Evolutionary conservation across 2,329 filamentous ascomycete genomes (phyloP).

Genomic region (Diaporthe aspalathi): DNA sequence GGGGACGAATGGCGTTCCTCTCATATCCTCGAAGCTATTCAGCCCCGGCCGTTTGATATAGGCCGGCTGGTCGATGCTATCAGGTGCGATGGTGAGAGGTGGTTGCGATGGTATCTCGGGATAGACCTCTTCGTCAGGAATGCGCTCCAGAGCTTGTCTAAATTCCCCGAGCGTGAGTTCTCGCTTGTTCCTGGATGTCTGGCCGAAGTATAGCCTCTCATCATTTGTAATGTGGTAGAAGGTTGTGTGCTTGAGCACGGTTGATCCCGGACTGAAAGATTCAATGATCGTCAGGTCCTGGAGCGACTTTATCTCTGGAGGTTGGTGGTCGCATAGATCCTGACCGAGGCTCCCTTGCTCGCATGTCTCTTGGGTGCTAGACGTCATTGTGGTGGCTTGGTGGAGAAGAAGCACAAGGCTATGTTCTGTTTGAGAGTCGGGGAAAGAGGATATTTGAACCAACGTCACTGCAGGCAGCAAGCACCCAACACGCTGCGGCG

Average conservation of each 20-base stretch:
- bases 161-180: background rate
- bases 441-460: too few relatives aligned
- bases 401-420: too few relatives aligned
- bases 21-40: background rate
- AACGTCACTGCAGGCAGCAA: too few relatives aligned
- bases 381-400: too few relatives aligned
- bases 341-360: too few relatives aligned
- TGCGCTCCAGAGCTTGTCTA: background rate
- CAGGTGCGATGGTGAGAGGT: constrained; percentile 6
- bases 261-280: background rate
- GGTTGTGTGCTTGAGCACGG: background rate
- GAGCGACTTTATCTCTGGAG: background rate
- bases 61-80: background rate
- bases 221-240: background rate
- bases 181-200: background rate
- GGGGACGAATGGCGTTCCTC: background rate
- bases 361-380: too few relatives aligned
- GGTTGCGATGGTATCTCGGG: background rate
- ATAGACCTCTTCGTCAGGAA: background rate
- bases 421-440: too few relatives aligned
- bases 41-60: constrained; percentile 20
- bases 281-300: background rate
- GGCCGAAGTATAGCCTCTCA: background rate
- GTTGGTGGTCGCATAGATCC: background rate
- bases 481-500: too few relatives aligned